These are phyloP conservation scores for Metschnikowia vanudenii DNA, from an alignment of 805 yeast genomes.

Conservation along the genomic window DNA sequence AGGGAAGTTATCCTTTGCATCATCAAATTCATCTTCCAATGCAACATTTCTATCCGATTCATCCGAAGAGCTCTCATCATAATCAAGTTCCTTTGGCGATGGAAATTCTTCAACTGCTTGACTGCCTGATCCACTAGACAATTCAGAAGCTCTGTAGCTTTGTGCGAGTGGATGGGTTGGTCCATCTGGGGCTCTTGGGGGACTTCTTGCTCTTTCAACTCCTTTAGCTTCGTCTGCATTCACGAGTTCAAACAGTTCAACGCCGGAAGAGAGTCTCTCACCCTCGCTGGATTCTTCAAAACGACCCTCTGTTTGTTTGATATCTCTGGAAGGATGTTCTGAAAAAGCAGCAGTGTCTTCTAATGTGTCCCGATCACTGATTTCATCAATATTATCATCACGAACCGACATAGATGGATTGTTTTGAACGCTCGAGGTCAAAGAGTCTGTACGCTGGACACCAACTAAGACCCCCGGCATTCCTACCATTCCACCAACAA, in stretches of 20 bases:
- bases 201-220: constrained; percentile 9
- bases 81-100: constrained; percentile 55
- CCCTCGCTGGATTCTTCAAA: constrained; percentile 33
- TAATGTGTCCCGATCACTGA: constrained; percentile 43
- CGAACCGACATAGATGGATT: constrained; percentile 90
- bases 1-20: constrained; percentile 32
- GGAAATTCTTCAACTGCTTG: constrained; percentile 50
- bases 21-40: constrained; percentile 28
- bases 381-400: constrained; percentile 55
- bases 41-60: constrained; percentile 30
- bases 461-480: constrained; percentile 46
- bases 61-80: constrained; percentile 50
- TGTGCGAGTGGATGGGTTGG: constrained; percentile 13
- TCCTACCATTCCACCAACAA: constrained; percentile 41
- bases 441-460: constrained; percentile 68
- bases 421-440: constrained; percentile 87
- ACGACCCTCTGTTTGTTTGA: constrained; percentile 12
- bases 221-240: constrained; percentile 47
- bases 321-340: constrained; percentile 11
- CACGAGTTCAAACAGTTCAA: constrained; percentile 55
- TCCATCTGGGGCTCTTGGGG: neutral
- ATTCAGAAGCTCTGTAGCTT: constrained; percentile 11
- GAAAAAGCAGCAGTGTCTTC: constrained; percentile 18
- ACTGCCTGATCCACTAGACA: constrained; percentile 8
- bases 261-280: constrained; percentile 43